Conservation (phyloP, 2,329 filamentous ascomycete species). For the Penicillium italicum region DNA sequence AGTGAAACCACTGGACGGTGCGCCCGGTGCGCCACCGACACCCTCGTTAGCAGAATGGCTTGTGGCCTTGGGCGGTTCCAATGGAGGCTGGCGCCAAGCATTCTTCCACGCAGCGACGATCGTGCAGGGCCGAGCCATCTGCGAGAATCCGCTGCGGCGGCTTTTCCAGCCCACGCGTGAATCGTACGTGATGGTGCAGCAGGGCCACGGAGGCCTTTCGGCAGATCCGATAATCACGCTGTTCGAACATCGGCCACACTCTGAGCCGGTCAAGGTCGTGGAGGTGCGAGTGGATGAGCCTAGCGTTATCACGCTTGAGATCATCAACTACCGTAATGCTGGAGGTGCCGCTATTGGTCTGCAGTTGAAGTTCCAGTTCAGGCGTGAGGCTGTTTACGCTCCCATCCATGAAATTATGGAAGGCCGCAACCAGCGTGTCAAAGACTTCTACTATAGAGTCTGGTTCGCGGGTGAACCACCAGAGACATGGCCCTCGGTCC, state of each 20-base stretch:
- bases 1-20: not conserved
- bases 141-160: conserved; percentile 88
- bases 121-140: conserved; percentile 90
- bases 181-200: conserved; percentile 59
- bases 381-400: conserved; percentile 89
- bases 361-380: conserved; percentile 82
- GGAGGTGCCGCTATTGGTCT: conserved; percentile 75
- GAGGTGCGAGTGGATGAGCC: conserved; percentile 71
- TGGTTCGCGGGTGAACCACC: conserved; percentile 71
- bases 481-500: conserved; percentile 77
- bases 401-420: conserved; percentile 97
- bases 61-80: conserved; percentile 75
- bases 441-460: conserved; percentile 95
- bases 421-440: conserved; percentile 90
- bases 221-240: conserved; percentile 63
- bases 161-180: conserved; percentile 82
- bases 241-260: not conserved
- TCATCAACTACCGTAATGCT: conserved; percentile 88
- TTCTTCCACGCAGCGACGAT: conserved; percentile 88
- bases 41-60: conserved; percentile 57
- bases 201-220: not conserved
- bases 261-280: conserved; percentile 73
- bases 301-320: conserved; percentile 77
- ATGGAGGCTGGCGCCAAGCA: conserved; percentile 86
- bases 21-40: not conserved